A percentile compares a stretch with the other conserved stretches of the same genome.
Conservation (phyloP, 805 yeast genomes). For the Cyberlindnera misumaiensis region DNA sequence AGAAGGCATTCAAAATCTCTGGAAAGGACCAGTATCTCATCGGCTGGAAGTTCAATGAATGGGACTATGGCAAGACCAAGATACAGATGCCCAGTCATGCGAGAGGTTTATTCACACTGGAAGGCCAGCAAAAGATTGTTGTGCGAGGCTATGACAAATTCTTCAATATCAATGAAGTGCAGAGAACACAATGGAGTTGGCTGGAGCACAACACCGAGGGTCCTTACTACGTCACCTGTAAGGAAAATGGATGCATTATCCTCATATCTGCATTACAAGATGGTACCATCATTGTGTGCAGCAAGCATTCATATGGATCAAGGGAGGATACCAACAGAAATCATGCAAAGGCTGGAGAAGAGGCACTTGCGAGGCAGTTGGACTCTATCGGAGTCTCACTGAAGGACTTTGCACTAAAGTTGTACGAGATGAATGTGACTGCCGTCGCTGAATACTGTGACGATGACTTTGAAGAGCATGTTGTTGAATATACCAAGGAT, state of each 20-base stretch:
- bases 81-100: constrained; percentile 64
- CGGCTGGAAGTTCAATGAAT: constrained; percentile 84
- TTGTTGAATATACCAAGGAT: constrained; percentile 61
- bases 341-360: constrained; percentile 73
- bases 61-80: constrained; percentile 63
- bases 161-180: constrained; percentile 70
- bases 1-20: constrained; percentile 21
- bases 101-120: constrained; percentile 69
- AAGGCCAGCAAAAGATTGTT: constrained; percentile 39
- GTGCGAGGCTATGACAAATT: constrained; percentile 93
- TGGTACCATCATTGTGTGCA: constrained; percentile 79
- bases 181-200: constrained; percentile 41
- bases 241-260: constrained; percentile 92
- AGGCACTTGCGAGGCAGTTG: constrained; percentile 50
- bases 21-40: constrained; percentile 21
- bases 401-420: constrained; percentile 45
- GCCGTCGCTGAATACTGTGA: constrained; percentile 94
- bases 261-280: constrained; percentile 70
- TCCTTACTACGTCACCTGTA: constrained; percentile 74
- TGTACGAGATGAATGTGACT: constrained; percentile 53
- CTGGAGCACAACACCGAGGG: constrained; percentile 50
- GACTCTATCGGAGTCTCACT: constrained; percentile 30
- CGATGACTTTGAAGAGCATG: constrained; percentile 90
- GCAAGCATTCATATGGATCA: constrained; percentile 83
- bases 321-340: constrained; percentile 46